phyloP scores from a whole-genome alignment of 805 yeast species.

The Candida xiaguanensis region DNA sequence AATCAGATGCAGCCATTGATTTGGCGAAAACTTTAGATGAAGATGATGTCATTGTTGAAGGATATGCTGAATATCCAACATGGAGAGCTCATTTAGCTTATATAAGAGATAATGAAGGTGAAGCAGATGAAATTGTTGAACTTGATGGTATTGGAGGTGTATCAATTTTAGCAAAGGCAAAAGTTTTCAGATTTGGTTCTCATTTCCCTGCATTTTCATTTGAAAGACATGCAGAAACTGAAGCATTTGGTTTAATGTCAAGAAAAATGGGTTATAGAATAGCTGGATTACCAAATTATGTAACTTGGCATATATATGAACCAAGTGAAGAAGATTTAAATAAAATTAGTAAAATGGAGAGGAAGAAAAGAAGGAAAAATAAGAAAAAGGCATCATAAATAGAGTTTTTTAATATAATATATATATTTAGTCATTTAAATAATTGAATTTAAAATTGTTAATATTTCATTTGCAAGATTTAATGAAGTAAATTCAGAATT shows the following conservation, averaged over 20 bases:
- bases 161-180: conserved; percentile 71
- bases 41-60: conserved; percentile 86
- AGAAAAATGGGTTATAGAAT: conserved; percentile 74
- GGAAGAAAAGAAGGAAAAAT: conserved; percentile 52
- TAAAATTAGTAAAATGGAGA: conserved; percentile 65
- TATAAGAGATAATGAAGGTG: conserved; percentile 57
- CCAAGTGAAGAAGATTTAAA: conserved; percentile 82
- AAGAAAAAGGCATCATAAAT: conserved; percentile 9
- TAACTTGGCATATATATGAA: conserved; percentile 87
- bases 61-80: conserved; percentile 82
- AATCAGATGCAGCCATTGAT: conserved; percentile 70
- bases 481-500: conserved; percentile 29
- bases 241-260: conserved; percentile 82
- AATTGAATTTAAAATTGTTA: background rate
- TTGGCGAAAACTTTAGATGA: conserved; percentile 63
- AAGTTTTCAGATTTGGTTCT: conserved; percentile 72
- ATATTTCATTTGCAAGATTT: background rate
- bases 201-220: conserved; percentile 83
- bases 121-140: conserved; percentile 60
- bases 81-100: conserved; percentile 82
- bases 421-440: conserved; percentile 1
- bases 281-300: conserved; percentile 87
- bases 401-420: background rate
- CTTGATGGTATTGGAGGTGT: conserved; percentile 89
- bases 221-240: conserved; percentile 83